Conservation (phyloP, 495 filamentous ascomycete species). For the Hyaloscypha hepaticicola region DNA sequence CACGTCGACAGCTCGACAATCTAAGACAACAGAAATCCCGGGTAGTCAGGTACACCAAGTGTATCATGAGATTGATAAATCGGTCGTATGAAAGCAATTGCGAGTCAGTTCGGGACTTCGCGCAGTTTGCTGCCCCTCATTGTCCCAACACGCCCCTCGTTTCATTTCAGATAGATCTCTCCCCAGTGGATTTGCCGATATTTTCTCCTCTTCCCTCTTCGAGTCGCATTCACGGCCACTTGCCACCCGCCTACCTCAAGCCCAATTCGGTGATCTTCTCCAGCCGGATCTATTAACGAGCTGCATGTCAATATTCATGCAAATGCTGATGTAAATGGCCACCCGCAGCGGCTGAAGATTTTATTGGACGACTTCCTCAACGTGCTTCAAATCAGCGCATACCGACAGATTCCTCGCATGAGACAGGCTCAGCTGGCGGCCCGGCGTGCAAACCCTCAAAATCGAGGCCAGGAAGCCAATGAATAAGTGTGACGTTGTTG, state of each 20-base stretch:
- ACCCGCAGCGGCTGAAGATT: slow-evolving; percentile 1
- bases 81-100: background rate
- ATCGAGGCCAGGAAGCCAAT: background rate
- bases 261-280: background rate
- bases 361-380: slow-evolving; percentile 15
- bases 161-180: slow-evolving; percentile 7
- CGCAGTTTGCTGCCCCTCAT: slow-evolving; percentile 11
- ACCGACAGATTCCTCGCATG: slow-evolving; percentile 12
- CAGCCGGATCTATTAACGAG: slow-evolving; percentile 15
- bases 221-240: slow-evolving; percentile 6
- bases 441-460: background rate
- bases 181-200: slow-evolving; percentile 2
- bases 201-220: background rate
- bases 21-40: slow-evolving; percentile 1
- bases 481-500: slow-evolving; percentile 1
- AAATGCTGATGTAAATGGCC: slow-evolving; percentile 14
- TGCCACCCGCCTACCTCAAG: background rate
- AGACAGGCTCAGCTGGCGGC: slow-evolving; percentile 18
- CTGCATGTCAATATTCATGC: slow-evolving; percentile 30
- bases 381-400: slow-evolving; percentile 18
- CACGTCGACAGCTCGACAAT: slow-evolving; percentile 6
- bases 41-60: slow-evolving; percentile 8
- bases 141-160: slow-evolving; percentile 12
- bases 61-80: slow-evolving; percentile 8
- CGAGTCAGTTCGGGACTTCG: slow-evolving; percentile 5